phyloP scores from a whole-genome alignment of 805 yeast genomes.

The Nakazawaea molendinolei region DNA sequence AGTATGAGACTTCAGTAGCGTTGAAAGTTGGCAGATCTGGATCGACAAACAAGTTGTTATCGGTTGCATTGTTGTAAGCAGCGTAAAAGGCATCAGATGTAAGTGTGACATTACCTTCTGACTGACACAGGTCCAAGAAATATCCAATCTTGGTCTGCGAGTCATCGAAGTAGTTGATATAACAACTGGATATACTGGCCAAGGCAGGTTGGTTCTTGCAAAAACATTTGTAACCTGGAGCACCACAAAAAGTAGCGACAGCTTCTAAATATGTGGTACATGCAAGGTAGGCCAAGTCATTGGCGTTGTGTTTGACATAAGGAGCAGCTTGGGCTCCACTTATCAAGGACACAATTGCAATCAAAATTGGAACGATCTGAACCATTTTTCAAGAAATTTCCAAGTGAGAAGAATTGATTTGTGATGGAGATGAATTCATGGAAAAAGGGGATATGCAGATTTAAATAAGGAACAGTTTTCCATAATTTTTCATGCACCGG shows the following conservation, averaged over 20 bases:
- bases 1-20: constrained; percentile 21
- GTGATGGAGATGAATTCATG: too few species aligned
- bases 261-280: background rate
- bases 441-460: too few species aligned
- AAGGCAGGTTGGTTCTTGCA: constrained; percentile 22
- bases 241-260: constrained; percentile 4
- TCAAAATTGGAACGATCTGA: too few species aligned
- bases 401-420: too few species aligned
- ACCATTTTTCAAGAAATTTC: too few species aligned
- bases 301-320: too few species aligned
- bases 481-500: too few species aligned
- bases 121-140: constrained; percentile 18
- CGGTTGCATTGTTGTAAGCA: constrained; percentile 35
- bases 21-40: constrained; percentile 25
- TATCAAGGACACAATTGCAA: too few species aligned
- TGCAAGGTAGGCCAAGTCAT: background rate
- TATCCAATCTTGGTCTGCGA: constrained; percentile 15
- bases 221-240: constrained; percentile 15
- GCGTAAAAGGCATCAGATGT: constrained; percentile 27
- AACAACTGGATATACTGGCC: constrained; percentile 23
- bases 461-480: too few species aligned
- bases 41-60: constrained; percentile 25
- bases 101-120: constrained; percentile 17
- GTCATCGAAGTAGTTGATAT: constrained; percentile 11
- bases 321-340: too few species aligned